phyloP scores from a whole-genome alignment of 768 basidiomycete genomes.

The Antrodiella citrinella region DNA sequence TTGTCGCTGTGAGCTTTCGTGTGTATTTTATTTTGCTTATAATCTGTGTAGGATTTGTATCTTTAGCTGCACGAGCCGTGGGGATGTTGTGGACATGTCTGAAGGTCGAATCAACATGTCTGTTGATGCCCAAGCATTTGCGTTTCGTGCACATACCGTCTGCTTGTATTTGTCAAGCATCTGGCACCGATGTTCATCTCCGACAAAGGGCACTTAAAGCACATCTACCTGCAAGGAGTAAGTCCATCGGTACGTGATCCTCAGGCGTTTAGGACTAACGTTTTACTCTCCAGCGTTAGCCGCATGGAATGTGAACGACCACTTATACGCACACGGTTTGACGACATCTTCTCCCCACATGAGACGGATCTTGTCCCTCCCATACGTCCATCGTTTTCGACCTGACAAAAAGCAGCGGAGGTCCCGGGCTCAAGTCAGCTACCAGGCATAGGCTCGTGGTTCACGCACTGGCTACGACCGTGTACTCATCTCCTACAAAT shows the following conservation, averaged over 20 bases:
- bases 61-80: conserved; percentile 3
- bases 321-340: conserved; percentile 7
- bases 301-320: conserved; percentile 6
- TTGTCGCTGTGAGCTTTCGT: conserved; percentile 13
- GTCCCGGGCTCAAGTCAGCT: not conserved
- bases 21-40: not conserved
- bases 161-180: not conserved
- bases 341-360: conserved; percentile 7
- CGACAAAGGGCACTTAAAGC: too few species aligned
- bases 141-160: not conserved
- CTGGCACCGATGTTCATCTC: not conserved
- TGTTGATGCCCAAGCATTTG: not conserved
- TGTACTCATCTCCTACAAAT: conserved; percentile 5
- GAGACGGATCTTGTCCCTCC: not conserved
- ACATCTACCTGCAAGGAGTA: not conserved
- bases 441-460: not conserved
- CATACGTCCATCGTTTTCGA: conserved; percentile 7
- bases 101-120: too few species aligned
- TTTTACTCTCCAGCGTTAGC: not conserved
- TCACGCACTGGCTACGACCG: conserved; percentile 5
- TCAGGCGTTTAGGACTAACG: too few species aligned
- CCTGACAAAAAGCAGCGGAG: not conserved
- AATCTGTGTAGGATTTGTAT: conserved; percentile 4
- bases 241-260: not conserved
- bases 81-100: not conserved